Base-by-base conservation (phyloP, 78 protist species). In the Monosiga brevicollis region DNA sequence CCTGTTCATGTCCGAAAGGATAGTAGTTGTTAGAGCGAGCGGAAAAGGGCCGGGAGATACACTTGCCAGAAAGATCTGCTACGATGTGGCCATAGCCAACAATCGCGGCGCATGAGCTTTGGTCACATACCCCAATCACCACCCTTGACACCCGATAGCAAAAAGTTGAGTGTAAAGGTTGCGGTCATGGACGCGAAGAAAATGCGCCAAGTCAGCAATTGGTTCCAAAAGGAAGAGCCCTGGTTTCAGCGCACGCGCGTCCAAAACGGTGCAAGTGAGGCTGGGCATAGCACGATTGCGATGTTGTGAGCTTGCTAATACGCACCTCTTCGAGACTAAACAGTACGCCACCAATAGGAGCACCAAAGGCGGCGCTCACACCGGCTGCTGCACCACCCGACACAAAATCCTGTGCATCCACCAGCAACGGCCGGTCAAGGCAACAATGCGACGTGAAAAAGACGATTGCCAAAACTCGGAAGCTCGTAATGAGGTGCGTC, bases 371-470 rank as follows among this genome's bases (percentile, higher is more conserved):
- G 1, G 97, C 95, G 0, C 95, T 74, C 25, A 96, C 93, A 73
- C 98, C 98, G 0, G 96, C 95, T 0, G 98, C 98, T 0, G 98
- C 95, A 3, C 98, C 98, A 1, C 85, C 73, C 0, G 94, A 76
- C 80, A 72, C 75, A 72, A 22, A 32, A 26, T 72, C 38, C 75
- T 32, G 24, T 2, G 6, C 62, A 49, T 49, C 29, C 62, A 49
- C 62, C 6, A 49, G 62, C 29, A 49, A 15, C 62, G 15, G 62
- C 29, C 6, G 62, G 62, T 15, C 29, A 15, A 49, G 62, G 62
- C n/a, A 49, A 15, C 29, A 49, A 15, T 6, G 62, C 15, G 62
- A 49, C 29, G 62, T 49, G 62, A 49, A 49, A 15, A 49, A 49
- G 6, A 49, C 62, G 62, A 15, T 15, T 49, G 62, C 15, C 10